Base-by-base conservation (phyloP, 2,329 filamentous ascomycete species). In the Fusarium setosum region DNA sequence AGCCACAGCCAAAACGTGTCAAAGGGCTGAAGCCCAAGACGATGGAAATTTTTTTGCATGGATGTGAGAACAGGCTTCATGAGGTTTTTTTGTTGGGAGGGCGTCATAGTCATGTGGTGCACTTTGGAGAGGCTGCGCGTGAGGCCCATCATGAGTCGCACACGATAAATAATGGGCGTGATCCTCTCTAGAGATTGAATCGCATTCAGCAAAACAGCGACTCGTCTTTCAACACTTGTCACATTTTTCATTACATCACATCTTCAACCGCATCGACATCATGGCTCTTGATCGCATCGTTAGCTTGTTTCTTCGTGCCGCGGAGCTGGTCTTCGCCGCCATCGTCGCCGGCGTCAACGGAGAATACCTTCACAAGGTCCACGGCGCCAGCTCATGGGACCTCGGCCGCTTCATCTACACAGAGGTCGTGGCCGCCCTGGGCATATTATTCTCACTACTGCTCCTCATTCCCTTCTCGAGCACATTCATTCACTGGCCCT, bases 341-440 rank as follows among this genome's bases (percentile, higher is more conserved):
- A 90, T 93, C 61, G 88, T 93, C 50, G 88, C 90, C 21, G 91
- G 90, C 61, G 82, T 93, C 62, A 88, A 90, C 59, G 90, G 89
- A 50, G 75, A 86, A 66, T 91, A 90, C 75, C 86, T 94, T 23
- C 84, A 88, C 73, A 68, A 77, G 4, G 80, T 80, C 51, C 59
- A 79, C 49, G 61, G 80, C 20, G 76, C 81, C 32, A 81, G 83
- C 52, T 77, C 81, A 59, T 89, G 86, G 83, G 79, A 86, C 35
- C 72, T 76, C 10, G 88, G 84, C 32, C 88, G 91, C 56, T 89
- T 90, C 80, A 92, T 94, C 78, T 94, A 93, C 81, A 87, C 90
- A 42, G 86, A 91, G 72, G 86, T 92, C 17, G 84, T 94, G 35
- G 89, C 92, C 4, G 89, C 83, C 18, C 72, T 94, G 17, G 87